Conservation (phyloP, 2,329 filamentous ascomycete species). For the Ceratocystis diversiconidia region DNA sequence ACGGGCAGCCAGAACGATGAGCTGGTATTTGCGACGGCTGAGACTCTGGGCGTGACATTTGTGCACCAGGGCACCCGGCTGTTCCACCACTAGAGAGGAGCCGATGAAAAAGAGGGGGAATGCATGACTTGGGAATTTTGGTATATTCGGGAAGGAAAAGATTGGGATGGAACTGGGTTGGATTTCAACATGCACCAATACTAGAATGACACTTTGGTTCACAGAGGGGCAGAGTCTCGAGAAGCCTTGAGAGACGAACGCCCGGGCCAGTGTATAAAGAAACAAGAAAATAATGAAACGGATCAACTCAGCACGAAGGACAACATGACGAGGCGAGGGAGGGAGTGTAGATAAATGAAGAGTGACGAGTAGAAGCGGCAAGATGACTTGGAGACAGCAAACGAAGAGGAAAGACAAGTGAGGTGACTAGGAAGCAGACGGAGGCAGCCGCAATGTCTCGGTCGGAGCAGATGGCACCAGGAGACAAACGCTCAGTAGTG, state of each 20-base stretch:
- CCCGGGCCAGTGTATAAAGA: slow-evolving; percentile 7
- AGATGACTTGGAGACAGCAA: background rate
- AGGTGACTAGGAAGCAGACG: background rate
- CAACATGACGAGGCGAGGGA: background rate
- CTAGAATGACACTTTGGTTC: slow-evolving; percentile 4
- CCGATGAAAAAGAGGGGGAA: background rate
- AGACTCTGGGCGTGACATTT: slow-evolving; percentile 84
- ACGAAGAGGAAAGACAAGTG: background rate
- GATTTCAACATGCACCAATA: slow-evolving; percentile 12
- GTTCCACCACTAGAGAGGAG: slow-evolving; percentile 69
- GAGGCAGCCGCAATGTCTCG: background rate
- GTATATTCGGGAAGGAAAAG: background rate
- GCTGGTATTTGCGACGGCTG: slow-evolving; percentile 73
- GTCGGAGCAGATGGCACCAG: background rate
- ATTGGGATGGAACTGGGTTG: slow-evolving; percentile 1
- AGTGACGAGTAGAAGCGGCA: background rate
- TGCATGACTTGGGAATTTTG: slow-evolving; percentile 1
- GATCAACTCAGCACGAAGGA: slow-evolving; percentile 11
- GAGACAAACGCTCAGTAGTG: background rate
- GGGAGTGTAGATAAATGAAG: background rate
- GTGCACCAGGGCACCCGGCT: slow-evolving; percentile 87
- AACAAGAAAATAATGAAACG: slow-evolving; percentile 8
- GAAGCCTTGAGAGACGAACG: background rate
- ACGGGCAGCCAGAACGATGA: slow-evolving; percentile 77
- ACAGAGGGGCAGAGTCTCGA: background rate